Conservation (phyloP, 2,329 filamentous ascomycete genomes). For the Scytalidium lignicola region DNA sequence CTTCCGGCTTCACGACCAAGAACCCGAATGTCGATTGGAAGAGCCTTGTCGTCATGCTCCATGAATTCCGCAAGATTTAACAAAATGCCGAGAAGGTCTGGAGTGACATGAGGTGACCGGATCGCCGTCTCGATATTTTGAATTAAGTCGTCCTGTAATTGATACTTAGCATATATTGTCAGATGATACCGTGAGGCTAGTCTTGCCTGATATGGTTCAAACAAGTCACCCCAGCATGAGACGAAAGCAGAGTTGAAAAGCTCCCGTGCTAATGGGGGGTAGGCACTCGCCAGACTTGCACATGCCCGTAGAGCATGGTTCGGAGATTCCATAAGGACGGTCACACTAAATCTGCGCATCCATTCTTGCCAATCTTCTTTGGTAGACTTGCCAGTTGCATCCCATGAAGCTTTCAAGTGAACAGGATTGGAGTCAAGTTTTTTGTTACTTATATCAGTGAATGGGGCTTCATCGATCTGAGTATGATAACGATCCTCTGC, state of each 20-base stretch:
- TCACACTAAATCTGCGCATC: conserved; percentile 94
- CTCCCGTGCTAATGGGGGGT: conserved; percentile 84
- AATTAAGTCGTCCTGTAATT: conserved; percentile 71
- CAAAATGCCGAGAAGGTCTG: conserved; percentile 88
- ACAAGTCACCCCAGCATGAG: conserved; percentile 97
- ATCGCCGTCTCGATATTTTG: conserved; percentile 93
- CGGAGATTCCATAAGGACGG: conserved; percentile 88
- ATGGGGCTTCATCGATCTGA: conserved; percentile 71
- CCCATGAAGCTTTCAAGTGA: conserved; percentile 95
- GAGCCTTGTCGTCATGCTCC: conserved; percentile 98
- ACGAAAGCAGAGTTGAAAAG: conserved; percentile 99
- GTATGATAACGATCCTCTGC: conserved; percentile 77
- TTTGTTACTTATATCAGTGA: conserved; percentile 81
- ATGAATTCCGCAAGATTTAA: conserved; percentile 98
- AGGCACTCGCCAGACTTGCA: conserved; percentile 83
- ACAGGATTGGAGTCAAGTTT: conserved; percentile 97
- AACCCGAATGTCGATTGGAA: conserved; percentile 94
- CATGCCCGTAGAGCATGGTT: conserved; percentile 93
- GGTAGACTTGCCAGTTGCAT: conserved; percentile 92
- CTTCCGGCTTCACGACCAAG: conserved; percentile 92
- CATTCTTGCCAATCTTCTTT: conserved; percentile 99
- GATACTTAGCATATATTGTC: conserved; percentile 3
- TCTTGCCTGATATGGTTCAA: conserved; percentile 76
- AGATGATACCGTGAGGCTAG: neutral
- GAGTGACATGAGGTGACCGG: conserved; percentile 90